A percentile compares a stretch with the other conserved stretches of the same genome.
Evolutionary conservation across 352 stramenopile species (phyloP).

Genomic region (Pythium biforme): DNA sequence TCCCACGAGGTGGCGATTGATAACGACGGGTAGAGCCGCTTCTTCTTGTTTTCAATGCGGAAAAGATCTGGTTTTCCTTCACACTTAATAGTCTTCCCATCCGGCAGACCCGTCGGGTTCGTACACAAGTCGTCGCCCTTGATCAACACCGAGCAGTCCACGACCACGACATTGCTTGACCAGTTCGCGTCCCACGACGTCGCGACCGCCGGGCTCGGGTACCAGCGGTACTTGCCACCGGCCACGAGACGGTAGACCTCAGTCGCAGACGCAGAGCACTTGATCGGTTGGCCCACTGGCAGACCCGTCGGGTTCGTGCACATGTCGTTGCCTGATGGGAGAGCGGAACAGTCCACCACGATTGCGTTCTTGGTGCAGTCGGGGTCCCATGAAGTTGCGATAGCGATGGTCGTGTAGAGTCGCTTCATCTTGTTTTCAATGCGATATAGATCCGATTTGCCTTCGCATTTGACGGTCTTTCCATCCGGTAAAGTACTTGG

Average conservation of each 20-base stretch:
- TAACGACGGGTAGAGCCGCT: no score
- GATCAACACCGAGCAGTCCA: neutral
- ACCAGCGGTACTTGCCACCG: conserved; percentile 23
- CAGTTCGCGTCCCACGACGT: conserved; percentile 28
- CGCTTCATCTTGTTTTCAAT: no score
- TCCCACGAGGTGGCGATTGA: no score
- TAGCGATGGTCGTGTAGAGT: no score
- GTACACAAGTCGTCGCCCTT: neutral
- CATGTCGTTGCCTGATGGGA: conserved; percentile 18
- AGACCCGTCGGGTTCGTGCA: conserved; percentile 4
- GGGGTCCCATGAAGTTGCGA: no score
- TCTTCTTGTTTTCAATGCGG: no score
- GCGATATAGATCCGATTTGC: no score
- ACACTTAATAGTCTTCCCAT: conserved; percentile 9
- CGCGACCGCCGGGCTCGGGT: conserved; percentile 21
- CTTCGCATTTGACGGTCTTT: no score
- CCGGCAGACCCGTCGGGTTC: neutral
- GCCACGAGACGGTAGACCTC: conserved; percentile 22
- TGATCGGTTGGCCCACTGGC: conserved; percentile 14
- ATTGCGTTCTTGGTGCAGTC: neutral
- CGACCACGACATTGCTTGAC: neutral
- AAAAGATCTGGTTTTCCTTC: no score
- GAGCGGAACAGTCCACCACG: conserved; percentile 18
- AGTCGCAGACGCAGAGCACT: conserved; percentile 11
- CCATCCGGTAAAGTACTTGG: no score